Conservation (phyloP, 371 early-diverging fungal species). For the Phascolomyces articulosus region DNA sequence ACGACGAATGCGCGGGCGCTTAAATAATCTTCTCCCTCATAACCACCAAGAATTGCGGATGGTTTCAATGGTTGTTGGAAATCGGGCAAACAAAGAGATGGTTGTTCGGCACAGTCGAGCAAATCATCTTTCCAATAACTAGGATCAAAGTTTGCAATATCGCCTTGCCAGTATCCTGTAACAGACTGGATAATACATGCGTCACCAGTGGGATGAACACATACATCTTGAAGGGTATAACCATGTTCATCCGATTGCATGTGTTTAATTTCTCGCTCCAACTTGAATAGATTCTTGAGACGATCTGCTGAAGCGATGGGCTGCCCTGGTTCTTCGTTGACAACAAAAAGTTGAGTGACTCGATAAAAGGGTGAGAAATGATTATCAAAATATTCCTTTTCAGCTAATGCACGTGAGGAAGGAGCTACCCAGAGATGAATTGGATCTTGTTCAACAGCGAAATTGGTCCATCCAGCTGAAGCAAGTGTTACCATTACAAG, state of each 20-base stretch:
- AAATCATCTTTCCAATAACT: conserved; percentile 51
- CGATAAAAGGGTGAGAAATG: conserved; percentile 79
- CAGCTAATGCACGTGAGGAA: conserved; percentile 57
- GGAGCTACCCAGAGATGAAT: conserved; percentile 77
- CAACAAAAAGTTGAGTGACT: conserved; percentile 71
- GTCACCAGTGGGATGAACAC: conserved; percentile 70
- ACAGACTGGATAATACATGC: conserved; percentile 74
- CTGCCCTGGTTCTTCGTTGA: conserved; percentile 32
- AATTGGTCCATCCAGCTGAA: conserved; percentile 62
- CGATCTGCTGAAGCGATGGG: conserved; percentile 54
- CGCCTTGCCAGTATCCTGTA: conserved; percentile 77
- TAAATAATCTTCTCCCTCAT: conserved; percentile 41
- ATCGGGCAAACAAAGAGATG: conserved; percentile 65
- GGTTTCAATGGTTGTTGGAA: conserved; percentile 73
- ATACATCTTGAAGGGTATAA: conserved; percentile 62
- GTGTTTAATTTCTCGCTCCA: conserved; percentile 56
- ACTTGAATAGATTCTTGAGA: conserved; percentile 51
- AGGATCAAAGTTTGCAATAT: conserved; percentile 50
- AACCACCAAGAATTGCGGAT: conserved; percentile 72
- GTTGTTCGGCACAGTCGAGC: conserved; percentile 54
- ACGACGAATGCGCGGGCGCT: conserved; percentile 64
- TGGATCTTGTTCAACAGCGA: conserved; percentile 66
- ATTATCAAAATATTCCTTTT: conserved; percentile 72
- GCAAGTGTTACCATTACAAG: conserved; percentile 52
- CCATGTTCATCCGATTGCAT: conserved; percentile 40